A percentile compares a stretch with the other conserved stretches of the same genome.
Evolutionary conservation across 192 early-diverging fungal species (phyloP).

Genomic region (Chytriomyces confervae): DNA sequence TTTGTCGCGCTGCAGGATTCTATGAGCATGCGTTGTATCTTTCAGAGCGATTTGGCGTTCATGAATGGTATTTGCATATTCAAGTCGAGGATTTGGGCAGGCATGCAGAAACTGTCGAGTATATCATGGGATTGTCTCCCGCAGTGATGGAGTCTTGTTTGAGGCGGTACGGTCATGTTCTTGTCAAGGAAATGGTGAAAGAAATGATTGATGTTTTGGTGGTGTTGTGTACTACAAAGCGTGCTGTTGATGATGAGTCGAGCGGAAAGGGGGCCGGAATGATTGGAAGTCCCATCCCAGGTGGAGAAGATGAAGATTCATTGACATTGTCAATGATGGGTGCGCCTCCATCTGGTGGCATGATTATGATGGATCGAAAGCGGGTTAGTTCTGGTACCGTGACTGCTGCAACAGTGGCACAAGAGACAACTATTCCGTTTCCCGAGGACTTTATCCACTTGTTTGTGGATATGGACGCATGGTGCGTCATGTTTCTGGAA

Average conservation of each 20-base stretch:
- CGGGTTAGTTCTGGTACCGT: background rate
- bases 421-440: background rate
- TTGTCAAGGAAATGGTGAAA: slow-evolving; percentile 53
- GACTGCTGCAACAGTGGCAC: slow-evolving; percentile 6
- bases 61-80: slow-evolving; percentile 87
- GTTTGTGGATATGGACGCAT: slow-evolving; percentile 83
- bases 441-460: slow-evolving; percentile 78
- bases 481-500: slow-evolving; percentile 85
- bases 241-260: slow-evolving; percentile 18
- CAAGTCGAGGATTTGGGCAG: slow-evolving; percentile 87
- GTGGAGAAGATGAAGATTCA: slow-evolving; percentile 21
- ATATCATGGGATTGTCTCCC: slow-evolving; percentile 60
- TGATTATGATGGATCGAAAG: background rate
- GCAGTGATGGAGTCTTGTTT: slow-evolving; percentile 37
- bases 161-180: slow-evolving; percentile 48
- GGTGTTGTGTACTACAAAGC: slow-evolving; percentile 41
- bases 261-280: background rate
- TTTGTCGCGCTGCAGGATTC: slow-evolving; percentile 90
- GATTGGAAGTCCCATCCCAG: background rate
- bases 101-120: slow-evolving; percentile 76
- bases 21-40: slow-evolving; percentile 90
- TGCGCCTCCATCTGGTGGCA: background rate
- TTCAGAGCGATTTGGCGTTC: slow-evolving; percentile 80
- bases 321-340: background rate
- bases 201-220: slow-evolving; percentile 60